Evolutionary conservation across 2,329 filamentous ascomycete genomes (phyloP).

Genomic region (Pseudocercospora macadamiae): DNA sequence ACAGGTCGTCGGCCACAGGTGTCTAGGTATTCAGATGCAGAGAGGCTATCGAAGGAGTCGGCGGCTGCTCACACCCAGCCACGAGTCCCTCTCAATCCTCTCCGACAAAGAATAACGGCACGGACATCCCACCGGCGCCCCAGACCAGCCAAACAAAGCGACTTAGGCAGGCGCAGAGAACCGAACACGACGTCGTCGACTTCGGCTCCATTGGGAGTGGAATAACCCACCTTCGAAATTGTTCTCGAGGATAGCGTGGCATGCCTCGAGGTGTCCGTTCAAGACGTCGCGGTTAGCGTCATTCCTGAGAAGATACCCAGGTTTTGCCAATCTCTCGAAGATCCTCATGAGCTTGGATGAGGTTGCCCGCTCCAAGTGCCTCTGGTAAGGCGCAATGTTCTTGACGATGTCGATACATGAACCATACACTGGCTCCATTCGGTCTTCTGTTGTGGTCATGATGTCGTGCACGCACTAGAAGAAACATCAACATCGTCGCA

Average conservation of each 20-base stretch:
- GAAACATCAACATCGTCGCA: conserved; percentile 13
- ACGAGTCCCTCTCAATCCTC: not conserved
- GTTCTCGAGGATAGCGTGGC: conserved; percentile 89
- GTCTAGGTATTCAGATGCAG: not conserved
- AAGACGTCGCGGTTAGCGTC: conserved; percentile 86
- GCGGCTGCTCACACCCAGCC: not conserved
- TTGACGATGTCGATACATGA: conserved; percentile 90
- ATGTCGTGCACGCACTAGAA: conserved; percentile 84
- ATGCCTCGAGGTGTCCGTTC: conserved; percentile 79
- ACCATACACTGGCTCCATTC: conserved; percentile 87
- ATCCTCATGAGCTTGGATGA: conserved; percentile 84
- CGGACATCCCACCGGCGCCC: not conserved
- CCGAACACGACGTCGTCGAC: not conserved
- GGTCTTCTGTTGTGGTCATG: conserved; percentile 88
- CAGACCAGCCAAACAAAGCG: not conserved
- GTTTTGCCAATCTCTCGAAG: conserved; percentile 89
- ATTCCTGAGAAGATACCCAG: conserved; percentile 87
- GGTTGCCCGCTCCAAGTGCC: conserved; percentile 73
- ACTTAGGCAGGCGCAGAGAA: too few species aligned
- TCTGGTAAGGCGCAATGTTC: conserved; percentile 84
- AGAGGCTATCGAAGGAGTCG: conserved; percentile 2
- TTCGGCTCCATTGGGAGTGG: not conserved
- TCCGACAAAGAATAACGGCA: not conserved
- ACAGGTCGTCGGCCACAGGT: not conserved
- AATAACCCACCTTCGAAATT: conserved; percentile 49